Base-by-base conservation (phyloP, 2,329 filamentous ascomycete genomes). In the Aaosphaeria pasadenensis region DNA sequence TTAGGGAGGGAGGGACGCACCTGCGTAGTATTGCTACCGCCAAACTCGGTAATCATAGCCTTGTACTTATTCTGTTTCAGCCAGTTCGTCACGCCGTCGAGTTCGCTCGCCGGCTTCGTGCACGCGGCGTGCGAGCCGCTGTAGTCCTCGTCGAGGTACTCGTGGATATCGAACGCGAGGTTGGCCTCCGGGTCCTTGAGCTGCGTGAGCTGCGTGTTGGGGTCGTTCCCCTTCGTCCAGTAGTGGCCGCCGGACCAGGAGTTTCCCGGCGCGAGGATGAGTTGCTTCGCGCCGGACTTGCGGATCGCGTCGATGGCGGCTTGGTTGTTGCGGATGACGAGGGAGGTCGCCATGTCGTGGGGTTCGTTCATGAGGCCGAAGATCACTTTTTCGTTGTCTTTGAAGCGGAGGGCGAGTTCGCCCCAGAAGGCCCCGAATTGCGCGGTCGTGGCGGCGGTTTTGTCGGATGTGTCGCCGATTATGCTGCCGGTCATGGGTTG, bases 401-500 rank as follows among this genome's bases (percentile, higher is more conserved):
- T 61, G 55, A 77, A 78, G 31, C 75, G 69, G 5, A 45, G 51
- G 3, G 74, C 75, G 11, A 78, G 67, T 57, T 76, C 75, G 44
- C 71, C 73, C 75, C 76, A 78, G 60, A 78, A 78, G 24, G 59
- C 69, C 9, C 61, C 74, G 51, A 78, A 78, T 50, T 77, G 72
- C 30, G 66, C 71, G 5, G 74, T 77, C 4, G 74, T 77, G 7
- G 74, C 74, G n/a, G 75, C 71, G 1, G 62, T 69, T 0, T 64
- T 48, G 62, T 79, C 73, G 1, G 66, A 64, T 0, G 64, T 61
- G 54, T 77, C 70, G 11, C 76, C 76, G 52, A 79, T 78, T 7
- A 78, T 69, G 53, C 71, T 74, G 39, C 75, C 76, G 5, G 67
- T 71, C 50, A 65, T 72, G 4, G 77, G 75, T 55, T 79, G 76